phyloP scores from a whole-genome alignment of 768 basidiomycete species.

The Suillus clintonianus region DNA sequence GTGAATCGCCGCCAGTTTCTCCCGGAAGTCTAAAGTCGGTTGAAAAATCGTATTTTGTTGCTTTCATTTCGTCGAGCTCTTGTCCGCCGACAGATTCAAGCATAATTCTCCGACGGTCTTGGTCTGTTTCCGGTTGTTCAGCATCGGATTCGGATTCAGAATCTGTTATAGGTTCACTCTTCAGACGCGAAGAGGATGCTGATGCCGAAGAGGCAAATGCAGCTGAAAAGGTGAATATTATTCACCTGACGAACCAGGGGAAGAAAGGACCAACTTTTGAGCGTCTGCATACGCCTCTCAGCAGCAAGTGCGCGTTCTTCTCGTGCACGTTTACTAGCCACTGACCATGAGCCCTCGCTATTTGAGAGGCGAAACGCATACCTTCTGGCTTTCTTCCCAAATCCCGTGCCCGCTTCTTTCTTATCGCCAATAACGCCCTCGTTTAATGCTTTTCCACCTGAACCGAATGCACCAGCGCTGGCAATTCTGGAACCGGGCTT shows the following conservation, averaged over 20 bases:
- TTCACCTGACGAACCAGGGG: constrained; percentile 6
- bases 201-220: background rate
- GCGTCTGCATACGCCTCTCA: constrained; percentile 56
- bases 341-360: background rate
- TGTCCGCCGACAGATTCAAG: constrained; percentile 46
- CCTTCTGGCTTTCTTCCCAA: constrained; percentile 74
- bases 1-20: constrained; percentile 3
- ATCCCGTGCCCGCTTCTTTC: constrained; percentile 56
- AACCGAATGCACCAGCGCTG: constrained; percentile 58
- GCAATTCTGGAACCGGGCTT: constrained; percentile 74
- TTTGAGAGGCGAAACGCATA: constrained; percentile 22
- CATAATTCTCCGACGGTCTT: constrained; percentile 53
- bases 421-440: constrained; percentile 37
- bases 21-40: constrained; percentile 51
- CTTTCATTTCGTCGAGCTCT: constrained; percentile 45
- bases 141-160: constrained; percentile 41
- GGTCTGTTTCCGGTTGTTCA: constrained; percentile 45
- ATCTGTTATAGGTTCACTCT: constrained; percentile 25
- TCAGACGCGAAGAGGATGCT: constrained; percentile 9
- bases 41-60: constrained; percentile 46
- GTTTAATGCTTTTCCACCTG: constrained; percentile 55
- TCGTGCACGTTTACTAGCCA: constrained; percentile 69
- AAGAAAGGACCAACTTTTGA: constrained; percentile 39
- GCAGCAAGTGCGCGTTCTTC: constrained; percentile 79
- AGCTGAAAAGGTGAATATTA: background rate